Conservation (phyloP, 140 eudicot species). For the Erigeron philadelphicus region DNA sequence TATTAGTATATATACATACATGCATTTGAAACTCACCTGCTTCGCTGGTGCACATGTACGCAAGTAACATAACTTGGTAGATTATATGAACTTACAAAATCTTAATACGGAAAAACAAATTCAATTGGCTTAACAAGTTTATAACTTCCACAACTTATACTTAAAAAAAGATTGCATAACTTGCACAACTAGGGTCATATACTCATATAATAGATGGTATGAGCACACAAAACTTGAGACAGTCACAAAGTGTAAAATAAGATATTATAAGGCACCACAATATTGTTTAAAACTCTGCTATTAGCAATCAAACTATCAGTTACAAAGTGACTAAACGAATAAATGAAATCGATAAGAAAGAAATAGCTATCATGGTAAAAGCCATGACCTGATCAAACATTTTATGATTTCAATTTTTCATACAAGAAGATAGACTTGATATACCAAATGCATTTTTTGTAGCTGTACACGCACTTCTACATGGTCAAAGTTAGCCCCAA, state of each 20-base stretch:
- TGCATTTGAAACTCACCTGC: neutral
- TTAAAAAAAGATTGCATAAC: neutral
- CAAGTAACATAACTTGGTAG: neutral
- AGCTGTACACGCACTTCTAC: conserved; percentile 19
- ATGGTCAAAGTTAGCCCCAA: conserved; percentile 61
- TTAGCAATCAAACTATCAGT: conserved; percentile 25
- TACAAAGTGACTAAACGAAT: conserved; percentile 21
- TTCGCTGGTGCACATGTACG: neutral
- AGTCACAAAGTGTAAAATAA: neutral
- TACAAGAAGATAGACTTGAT: conserved; percentile 4
- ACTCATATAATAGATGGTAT: neutral
- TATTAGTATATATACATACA: neutral
- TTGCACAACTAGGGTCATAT: neutral
- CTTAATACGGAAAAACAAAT: neutral
- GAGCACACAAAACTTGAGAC: neutral
- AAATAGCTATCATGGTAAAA: conserved; percentile 10
- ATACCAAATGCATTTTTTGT: conserved; percentile 24
- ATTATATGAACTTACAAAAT: neutral
- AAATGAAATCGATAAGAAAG: neutral
- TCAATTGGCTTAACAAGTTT: too few relatives aligned
- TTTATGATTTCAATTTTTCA: conserved; percentile 1
- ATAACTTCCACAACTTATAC: neutral
- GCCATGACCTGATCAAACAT: conserved; percentile 3
- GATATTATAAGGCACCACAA: neutral
- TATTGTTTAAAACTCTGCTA: neutral